Evolutionary conservation across 2,329 filamentous ascomycete genomes (phyloP).

Genomic region (Penicillium sp.): DNA sequence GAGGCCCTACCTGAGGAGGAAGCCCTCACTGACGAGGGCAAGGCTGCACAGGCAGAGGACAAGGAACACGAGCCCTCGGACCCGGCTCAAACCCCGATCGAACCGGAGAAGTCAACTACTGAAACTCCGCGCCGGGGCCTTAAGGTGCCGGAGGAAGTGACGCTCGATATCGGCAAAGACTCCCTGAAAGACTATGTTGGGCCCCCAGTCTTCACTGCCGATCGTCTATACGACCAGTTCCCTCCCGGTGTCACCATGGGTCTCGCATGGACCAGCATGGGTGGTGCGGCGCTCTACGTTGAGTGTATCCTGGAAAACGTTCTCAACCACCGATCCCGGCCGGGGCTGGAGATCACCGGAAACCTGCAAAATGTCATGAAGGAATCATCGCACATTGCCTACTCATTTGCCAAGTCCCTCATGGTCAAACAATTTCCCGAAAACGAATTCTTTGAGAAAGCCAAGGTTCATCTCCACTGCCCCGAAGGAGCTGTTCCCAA

Average conservation of each 20-base stretch:
- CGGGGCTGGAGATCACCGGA: constrained; percentile 86
- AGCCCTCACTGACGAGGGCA: constrained; percentile 83
- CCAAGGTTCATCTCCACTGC: constrained; percentile 92
- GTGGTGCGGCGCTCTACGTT: constrained; percentile 93
- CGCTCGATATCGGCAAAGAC: constrained; percentile 83
- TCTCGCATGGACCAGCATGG: constrained; percentile 96
- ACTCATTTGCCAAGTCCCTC: constrained; percentile 90
- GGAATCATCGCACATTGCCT: constrained; percentile 92
- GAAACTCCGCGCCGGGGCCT: constrained; percentile 74
- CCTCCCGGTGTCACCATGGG: constrained; percentile 97
- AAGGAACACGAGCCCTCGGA: constrained; percentile 64
- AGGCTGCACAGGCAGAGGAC: constrained; percentile 70
- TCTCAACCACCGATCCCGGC: constrained; percentile 72
- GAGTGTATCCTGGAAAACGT: constrained; percentile 92
- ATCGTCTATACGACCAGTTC: constrained; percentile 90
- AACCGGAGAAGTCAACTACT: constrained; percentile 43
- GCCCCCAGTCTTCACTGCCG: constrained; percentile 91
- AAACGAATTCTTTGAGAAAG: constrained; percentile 96
- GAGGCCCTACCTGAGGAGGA: constrained; percentile 78
- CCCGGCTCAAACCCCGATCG: constrained; percentile 63
- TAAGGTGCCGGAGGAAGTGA: constrained; percentile 82
- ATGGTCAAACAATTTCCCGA: constrained; percentile 84
- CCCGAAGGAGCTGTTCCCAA: constrained; percentile 96
- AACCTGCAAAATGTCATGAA: constrained; percentile 98
- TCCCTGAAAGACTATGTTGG: constrained; percentile 97